Conservation (phyloP, 352 stramenopile genomes). For the Phytopythium mirpurense region DNA sequence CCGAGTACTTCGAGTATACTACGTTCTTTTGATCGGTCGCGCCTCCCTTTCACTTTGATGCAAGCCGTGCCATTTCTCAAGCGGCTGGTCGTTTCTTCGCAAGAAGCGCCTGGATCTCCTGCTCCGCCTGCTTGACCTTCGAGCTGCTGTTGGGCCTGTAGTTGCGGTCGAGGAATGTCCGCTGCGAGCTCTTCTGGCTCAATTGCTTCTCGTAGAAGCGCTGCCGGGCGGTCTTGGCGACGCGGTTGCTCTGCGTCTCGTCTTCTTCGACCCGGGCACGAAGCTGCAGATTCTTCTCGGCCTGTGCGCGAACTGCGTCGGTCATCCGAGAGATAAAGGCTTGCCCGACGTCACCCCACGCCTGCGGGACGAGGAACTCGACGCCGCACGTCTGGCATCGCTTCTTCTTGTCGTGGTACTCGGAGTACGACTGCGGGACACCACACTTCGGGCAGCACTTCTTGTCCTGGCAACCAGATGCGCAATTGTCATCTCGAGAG, state of each 20-base stretch:
- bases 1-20: conserved; percentile 1
- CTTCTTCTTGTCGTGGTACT: conserved; percentile 87
- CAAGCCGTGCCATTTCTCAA: not conserved
- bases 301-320: conserved; percentile 31
- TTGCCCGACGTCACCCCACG: conserved; percentile 65
- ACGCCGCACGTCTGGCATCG: conserved; percentile 72
- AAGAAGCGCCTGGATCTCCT: conserved; percentile 32
- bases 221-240: conserved; percentile 51
- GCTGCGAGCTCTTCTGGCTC: conserved; percentile 39
- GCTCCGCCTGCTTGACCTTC: conserved; percentile 55
- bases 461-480: conserved; percentile 45
- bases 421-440: conserved; percentile 68
- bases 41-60: not conserved
- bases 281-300: conserved; percentile 49
- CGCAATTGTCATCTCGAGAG: too few species aligned
- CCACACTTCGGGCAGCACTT: conserved; percentile 70
- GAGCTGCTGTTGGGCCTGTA: conserved; percentile 37
- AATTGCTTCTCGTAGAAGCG: conserved; percentile 67
- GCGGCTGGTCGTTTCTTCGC: conserved; percentile 21
- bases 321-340: conserved; percentile 61
- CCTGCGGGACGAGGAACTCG: conserved; percentile 65
- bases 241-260: conserved; percentile 24
- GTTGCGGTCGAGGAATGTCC: conserved; percentile 63
- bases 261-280: conserved; percentile 29
- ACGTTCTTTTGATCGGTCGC: not conserved